phyloP scores from a whole-genome alignment of 2,329 filamentous ascomycete genomes.

The Tolypocladium pustulatum region DNA sequence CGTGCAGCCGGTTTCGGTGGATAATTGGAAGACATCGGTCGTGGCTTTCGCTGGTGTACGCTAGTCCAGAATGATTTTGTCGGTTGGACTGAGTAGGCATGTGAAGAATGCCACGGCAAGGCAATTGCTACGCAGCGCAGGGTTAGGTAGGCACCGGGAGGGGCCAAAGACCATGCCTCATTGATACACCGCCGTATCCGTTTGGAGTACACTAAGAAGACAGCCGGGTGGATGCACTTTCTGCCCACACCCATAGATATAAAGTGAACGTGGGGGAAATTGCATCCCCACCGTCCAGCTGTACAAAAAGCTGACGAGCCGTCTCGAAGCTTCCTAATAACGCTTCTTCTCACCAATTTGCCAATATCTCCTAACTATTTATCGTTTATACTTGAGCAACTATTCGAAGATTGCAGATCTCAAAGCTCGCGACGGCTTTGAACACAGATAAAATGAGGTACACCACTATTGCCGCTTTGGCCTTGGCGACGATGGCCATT shows the following conservation, averaged over 20 bases:
- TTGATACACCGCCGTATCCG: background rate
- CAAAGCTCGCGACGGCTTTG: background rate
- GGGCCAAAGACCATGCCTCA: background rate
- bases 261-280: background rate
- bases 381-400: background rate
- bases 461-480: conserved; percentile 9
- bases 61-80: background rate
- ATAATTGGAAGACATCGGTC: too few species aligned
- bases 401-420: background rate
- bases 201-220: background rate
- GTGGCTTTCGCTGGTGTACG: too few species aligned
- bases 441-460: conserved; percentile 10
- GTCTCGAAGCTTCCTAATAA: background rate
- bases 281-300: background rate
- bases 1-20: too few species aligned
- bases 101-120: background rate
- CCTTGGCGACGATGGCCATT: conserved; percentile 12
- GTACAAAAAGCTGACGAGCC: background rate
- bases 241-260: too few species aligned
- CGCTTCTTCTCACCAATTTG: background rate
- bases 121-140: background rate
- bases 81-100: background rate
- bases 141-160: background rate
- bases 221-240: too few species aligned
- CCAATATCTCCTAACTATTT: background rate